These are phyloP conservation scores for Leptodermis oblonga DNA, from an alignment of 257 asterid genomes.

Conservation along the genomic window DNA sequence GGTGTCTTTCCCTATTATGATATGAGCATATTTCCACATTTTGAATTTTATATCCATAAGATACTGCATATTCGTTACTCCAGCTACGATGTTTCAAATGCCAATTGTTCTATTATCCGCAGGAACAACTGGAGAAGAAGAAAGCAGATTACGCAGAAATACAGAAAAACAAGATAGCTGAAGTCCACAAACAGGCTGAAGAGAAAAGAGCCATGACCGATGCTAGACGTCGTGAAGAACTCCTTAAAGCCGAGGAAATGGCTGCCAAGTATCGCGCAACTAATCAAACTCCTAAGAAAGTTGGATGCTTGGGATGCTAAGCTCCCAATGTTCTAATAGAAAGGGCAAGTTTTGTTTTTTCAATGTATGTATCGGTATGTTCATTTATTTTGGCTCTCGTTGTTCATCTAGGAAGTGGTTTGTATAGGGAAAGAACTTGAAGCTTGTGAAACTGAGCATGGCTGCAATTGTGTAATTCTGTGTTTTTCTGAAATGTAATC, in stretches of 20 bases:
- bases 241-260: slow-evolving; percentile 56
- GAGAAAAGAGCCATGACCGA: slow-evolving; percentile 66
- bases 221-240: slow-evolving; percentile 53
- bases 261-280: slow-evolving; percentile 72
- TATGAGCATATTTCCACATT: neutral
- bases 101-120: slow-evolving; percentile 9
- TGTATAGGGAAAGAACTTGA: slow-evolving; percentile 11
- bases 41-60: neutral
- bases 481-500: slow-evolving; percentile 2
- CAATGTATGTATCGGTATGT: slow-evolving; percentile 14
- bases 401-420: neutral
- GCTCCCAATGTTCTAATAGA: neutral
- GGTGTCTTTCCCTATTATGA: too few species aligned
- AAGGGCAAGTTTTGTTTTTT: slow-evolving; percentile 12
- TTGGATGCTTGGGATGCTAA: slow-evolving; percentile 60
- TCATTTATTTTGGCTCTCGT: neutral
- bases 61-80: neutral
- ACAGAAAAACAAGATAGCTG: slow-evolving; percentile 59
- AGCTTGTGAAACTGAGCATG: neutral
- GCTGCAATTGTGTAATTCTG: neutral
- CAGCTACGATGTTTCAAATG: neutral
- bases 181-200: slow-evolving; percentile 72
- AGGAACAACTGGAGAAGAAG: slow-evolving; percentile 69
- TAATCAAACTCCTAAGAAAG: slow-evolving; percentile 47
- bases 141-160: slow-evolving; percentile 68